phyloP scores from a whole-genome alignment of 768 basidiomycete species.

The Dentipellis sp. region DNA sequence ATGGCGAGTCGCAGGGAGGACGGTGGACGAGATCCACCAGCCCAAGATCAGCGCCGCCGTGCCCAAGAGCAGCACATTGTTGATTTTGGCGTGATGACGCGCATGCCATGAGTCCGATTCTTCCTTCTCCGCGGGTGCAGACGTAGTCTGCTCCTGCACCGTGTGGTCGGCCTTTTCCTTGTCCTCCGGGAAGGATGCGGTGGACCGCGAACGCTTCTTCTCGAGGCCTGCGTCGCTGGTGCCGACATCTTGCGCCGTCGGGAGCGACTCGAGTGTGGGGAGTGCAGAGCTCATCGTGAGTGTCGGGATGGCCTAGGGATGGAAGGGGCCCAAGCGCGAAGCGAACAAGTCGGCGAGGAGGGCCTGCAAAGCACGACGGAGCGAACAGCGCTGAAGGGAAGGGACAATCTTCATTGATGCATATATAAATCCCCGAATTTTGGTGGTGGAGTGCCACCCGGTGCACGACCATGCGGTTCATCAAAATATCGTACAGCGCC shows the following conservation, averaged over 20 bases:
- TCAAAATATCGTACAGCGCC: background rate
- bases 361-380: background rate
- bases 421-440: background rate
- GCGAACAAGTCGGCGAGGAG: background rate
- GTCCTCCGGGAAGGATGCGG: slow-evolving; percentile 17
- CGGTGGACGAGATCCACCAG: slow-evolving; percentile 79
- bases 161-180: slow-evolving; percentile 11
- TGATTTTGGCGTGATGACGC: slow-evolving; percentile 11
- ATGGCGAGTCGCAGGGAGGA: slow-evolving; percentile 60
- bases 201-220: slow-evolving; percentile 18
- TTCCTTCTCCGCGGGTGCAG: background rate
- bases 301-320: background rate
- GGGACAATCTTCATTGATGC: background rate
- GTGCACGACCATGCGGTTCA: background rate
- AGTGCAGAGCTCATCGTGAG: slow-evolving; percentile 1
- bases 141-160: slow-evolving; percentile 1
- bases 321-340: background rate
- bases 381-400: background rate
- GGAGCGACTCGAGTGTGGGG: background rate
- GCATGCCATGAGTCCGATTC: slow-evolving; percentile 10
- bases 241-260: background rate
- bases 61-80: slow-evolving; percentile 41
- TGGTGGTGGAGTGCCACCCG: background rate
- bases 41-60: slow-evolving; percentile 47
- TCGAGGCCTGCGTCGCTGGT: slow-evolving; percentile 5